A percentile compares a stretch with the other conserved stretches of the same genome.
phyloP scores from a whole-genome alignment of 2,329 filamentous ascomycete genomes.

The Fusarium pseudograminearum region DNA sequence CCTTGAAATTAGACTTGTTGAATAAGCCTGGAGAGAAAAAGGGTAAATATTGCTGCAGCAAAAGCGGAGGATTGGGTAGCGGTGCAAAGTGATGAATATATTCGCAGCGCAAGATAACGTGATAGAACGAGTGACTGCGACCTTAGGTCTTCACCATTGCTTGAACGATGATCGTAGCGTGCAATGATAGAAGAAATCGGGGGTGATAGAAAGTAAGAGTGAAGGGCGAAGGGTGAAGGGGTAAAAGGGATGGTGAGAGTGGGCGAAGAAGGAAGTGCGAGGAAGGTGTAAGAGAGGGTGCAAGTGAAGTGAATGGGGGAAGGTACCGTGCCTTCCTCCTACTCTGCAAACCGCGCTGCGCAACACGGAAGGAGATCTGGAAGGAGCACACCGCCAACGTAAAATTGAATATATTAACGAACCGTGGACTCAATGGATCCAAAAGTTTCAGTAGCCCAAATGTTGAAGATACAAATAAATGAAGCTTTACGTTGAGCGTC shows the following conservation, averaged over 20 bases:
- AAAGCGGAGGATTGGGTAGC: slow-evolving; percentile 14
- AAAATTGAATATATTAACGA: neutral
- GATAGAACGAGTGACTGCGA: slow-evolving; percentile 28
- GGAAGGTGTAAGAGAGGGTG: slow-evolving; percentile 3
- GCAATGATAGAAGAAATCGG: slow-evolving; percentile 12
- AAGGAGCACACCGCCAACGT: neutral
- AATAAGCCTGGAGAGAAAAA: slow-evolving; percentile 4
- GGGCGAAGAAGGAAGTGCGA: slow-evolving; percentile 5
- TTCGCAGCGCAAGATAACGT: slow-evolving; percentile 17
- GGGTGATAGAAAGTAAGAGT: slow-evolving; percentile 12
- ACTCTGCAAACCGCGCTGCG: neutral
- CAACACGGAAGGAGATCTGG: neutral
- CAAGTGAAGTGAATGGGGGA: slow-evolving; percentile 1
- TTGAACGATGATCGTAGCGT: slow-evolving; percentile 6
- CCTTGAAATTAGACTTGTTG: slow-evolving; percentile 13
- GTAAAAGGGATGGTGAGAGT: neutral
- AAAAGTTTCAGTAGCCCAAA: slow-evolving; percentile 17
- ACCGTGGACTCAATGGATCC: slow-evolving; percentile 1
- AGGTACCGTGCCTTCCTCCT: slow-evolving; percentile 27
- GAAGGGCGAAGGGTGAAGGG: neutral
- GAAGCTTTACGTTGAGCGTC: slow-evolving; percentile 6
- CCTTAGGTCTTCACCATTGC: slow-evolving; percentile 32
- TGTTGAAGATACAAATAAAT: slow-evolving; percentile 13
- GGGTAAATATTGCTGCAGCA: slow-evolving; percentile 17
- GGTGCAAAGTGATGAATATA: slow-evolving; percentile 12